Percentiles rank a stretch among this genome's conserved stretches.
These are phyloP conservation scores for Salix brachista DNA, from an alignment of 345 rosid genomes.

Conservation along the genomic window DNA sequence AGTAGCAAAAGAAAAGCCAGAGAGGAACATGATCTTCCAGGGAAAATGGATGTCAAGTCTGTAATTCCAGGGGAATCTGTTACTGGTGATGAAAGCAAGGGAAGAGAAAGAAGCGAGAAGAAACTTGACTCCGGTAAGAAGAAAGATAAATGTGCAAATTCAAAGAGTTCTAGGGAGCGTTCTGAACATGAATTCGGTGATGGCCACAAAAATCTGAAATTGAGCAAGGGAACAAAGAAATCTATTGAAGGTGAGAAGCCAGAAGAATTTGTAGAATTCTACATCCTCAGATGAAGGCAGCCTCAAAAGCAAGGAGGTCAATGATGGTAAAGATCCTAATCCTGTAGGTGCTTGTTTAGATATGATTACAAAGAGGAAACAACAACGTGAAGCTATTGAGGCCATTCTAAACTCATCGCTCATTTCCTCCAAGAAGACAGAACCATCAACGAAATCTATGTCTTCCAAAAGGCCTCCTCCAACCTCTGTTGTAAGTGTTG, in stretches of 20 bases:
- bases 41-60: constrained; percentile 23
- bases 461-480: no score
- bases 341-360: no score
- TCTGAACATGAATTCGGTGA: constrained; percentile 24
- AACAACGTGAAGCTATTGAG: no score
- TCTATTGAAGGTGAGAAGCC: constrained; percentile 30
- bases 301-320: constrained; percentile 25
- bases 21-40: constrained; percentile 18
- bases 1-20: constrained; percentile 31
- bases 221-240: constrained; percentile 33
- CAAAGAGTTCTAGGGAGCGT: constrained; percentile 6
- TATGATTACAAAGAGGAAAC: no score
- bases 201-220: constrained; percentile 12
- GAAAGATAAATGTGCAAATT: constrained; percentile 16
- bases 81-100: constrained; percentile 19
- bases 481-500: no score
- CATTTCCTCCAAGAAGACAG: no score
- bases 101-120: constrained; percentile 27
- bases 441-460: no score
- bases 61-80: constrained; percentile 13
- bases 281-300: constrained; percentile 27
- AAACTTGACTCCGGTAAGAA: constrained; percentile 16
- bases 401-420: no score
- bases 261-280: constrained; percentile 28
- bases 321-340: no score